A percentile compares a stretch with the other conserved stretches of the same genome.
Evolutionary conservation across 129 eudicot species (phyloP).

Genomic region (Silybum marianum): DNA sequence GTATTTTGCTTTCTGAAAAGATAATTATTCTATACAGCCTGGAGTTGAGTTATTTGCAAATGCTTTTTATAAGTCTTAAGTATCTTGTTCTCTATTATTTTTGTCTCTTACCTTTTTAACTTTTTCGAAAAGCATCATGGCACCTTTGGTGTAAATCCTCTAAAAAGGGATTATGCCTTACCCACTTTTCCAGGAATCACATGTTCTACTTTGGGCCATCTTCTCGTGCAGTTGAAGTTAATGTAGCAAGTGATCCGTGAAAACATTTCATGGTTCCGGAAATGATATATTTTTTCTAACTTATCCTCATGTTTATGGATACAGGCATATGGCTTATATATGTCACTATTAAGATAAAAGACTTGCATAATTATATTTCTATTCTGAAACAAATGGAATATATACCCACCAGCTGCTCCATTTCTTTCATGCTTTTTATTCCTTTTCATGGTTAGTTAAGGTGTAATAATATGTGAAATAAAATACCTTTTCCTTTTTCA

Average conservation of each 20-base stretch:
- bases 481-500: conserved; percentile 33
- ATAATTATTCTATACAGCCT: conserved; percentile 24
- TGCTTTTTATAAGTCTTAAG: conserved; percentile 20
- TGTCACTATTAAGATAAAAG: conserved; percentile 22
- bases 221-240: conserved; percentile 38
- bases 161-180: conserved; percentile 38
- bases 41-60: neutral
- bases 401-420: conserved; percentile 25
- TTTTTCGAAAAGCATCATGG: conserved; percentile 38
- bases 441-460: neutral
- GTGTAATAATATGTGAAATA: conserved; percentile 2
- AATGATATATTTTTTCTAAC: conserved; percentile 11
- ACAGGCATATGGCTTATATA: conserved; percentile 2
- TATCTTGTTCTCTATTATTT: conserved; percentile 42
- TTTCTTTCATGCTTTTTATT: conserved; percentile 16
- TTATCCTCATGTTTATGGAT: conserved; percentile 17
- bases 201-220: conserved; percentile 52
- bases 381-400: neutral
- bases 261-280: conserved; percentile 31
- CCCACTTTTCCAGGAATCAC: conserved; percentile 60
- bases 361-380: conserved; percentile 11
- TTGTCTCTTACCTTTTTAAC: conserved; percentile 31
- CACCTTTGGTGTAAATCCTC: conserved; percentile 30
- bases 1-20: conserved; percentile 24
- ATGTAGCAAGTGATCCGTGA: conserved; percentile 33